These are phyloP conservation scores for Aspergillus eucalypticola DNA, from an alignment of 2,329 filamentous ascomycete species.

Conservation along the genomic window DNA sequence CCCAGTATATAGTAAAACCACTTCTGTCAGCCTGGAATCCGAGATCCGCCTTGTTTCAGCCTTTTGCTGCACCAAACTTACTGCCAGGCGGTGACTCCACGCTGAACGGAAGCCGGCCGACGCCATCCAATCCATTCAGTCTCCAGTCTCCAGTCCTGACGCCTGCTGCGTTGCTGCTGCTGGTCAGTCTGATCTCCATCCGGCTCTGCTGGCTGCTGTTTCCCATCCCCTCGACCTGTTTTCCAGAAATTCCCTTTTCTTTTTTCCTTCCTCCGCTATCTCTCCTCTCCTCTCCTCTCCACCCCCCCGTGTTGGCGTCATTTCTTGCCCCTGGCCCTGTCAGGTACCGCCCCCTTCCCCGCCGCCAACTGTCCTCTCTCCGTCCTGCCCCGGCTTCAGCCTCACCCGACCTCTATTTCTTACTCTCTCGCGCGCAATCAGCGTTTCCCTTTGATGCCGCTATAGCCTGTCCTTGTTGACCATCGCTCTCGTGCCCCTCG, in stretches of 20 bases:
- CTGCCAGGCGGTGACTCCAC: constrained; percentile 3
- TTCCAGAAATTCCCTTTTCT: neutral
- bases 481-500: constrained; percentile 21
- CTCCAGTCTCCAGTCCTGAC: neutral
- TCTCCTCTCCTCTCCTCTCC: neutral
- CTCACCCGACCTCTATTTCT: neutral
- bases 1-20: neutral
- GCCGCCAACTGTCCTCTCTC: constrained; percentile 27
- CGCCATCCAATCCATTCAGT: neutral
- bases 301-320: too few relatives aligned
- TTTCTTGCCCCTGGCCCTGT: constrained; percentile 5
- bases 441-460: constrained; percentile 24
- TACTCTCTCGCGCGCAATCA: too few relatives aligned
- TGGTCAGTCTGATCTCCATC: constrained; percentile 8
- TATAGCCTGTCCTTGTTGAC: constrained; percentile 12
- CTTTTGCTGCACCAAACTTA: neutral
- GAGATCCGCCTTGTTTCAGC: neutral
- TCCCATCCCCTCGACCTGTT: constrained; percentile 4
- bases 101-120: neutral
- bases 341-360: constrained; percentile 23
- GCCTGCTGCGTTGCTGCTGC: constrained; percentile 11
- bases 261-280: neutral
- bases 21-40: neutral
- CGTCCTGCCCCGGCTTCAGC: constrained; percentile 5
- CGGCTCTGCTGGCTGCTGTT: neutral